Conservation (phyloP, 192 early-diverging fungal genomes). For the Rhizophagus prolifer region DNA sequence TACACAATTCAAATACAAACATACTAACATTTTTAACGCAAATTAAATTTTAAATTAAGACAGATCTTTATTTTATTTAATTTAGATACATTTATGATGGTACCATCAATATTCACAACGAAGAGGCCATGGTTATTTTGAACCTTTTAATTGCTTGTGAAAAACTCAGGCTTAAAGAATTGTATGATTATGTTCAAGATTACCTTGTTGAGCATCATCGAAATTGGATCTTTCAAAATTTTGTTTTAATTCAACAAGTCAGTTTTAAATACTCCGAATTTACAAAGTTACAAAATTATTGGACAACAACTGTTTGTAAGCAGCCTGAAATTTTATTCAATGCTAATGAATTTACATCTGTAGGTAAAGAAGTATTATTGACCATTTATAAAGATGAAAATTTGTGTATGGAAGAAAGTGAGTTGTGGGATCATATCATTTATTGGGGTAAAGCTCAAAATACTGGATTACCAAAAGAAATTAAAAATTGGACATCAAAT, state of each 20-base stretch:
- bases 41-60: too few relatives aligned
- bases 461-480: not conserved
- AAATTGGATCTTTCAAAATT: not conserved
- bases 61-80: too few relatives aligned
- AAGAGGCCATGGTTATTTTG: not conserved
- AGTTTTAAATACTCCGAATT: not conserved
- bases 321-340: constrained; percentile 2
- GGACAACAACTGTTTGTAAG: not conserved
- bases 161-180: not conserved
- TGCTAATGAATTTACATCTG: not conserved
- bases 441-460: constrained; percentile 12
- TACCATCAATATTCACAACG: not conserved
- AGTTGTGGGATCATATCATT: not conserved
- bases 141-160: not conserved
- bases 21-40: too few relatives aligned
- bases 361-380: not conserved
- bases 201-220: not conserved
- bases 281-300: not conserved
- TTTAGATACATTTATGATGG: constrained; percentile 13
- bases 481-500: not conserved
- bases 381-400: not conserved
- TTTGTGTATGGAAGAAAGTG: constrained; percentile 1
- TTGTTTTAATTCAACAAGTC: not conserved
- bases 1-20: too few relatives aligned
- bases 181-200: not conserved